A percentile compares a stretch with the other conserved stretches of the same genome.
Evolutionary conservation across 2,329 filamentous ascomycete genomes (phyloP).

Genomic region (Talaromyces atroroseus): DNA sequence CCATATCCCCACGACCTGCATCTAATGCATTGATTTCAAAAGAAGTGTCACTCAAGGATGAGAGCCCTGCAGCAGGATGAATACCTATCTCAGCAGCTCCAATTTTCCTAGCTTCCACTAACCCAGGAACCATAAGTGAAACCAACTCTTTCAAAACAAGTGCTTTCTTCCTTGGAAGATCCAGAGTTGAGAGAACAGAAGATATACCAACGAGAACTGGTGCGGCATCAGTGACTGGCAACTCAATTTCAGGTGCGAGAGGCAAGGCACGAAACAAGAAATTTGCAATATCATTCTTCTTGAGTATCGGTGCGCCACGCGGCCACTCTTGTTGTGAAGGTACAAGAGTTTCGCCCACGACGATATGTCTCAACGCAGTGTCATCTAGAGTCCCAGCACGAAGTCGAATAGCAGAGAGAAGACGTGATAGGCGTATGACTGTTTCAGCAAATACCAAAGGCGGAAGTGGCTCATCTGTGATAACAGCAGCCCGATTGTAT

Average conservation of each 20-base stretch:
- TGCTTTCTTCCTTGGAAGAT: conserved; percentile 81
- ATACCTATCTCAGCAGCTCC: conserved; percentile 95
- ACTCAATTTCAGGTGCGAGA: conserved; percentile 51
- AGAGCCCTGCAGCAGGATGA: conserved; percentile 82
- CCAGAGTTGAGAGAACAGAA: conserved; percentile 73
- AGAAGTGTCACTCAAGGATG: conserved; percentile 58
- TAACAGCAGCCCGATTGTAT: conserved; percentile 50
- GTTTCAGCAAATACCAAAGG: conserved; percentile 53
- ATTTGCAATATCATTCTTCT: conserved; percentile 58
- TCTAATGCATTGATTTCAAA: conserved; percentile 42
- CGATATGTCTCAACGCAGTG: conserved; percentile 54
- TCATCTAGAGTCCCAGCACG: conserved; percentile 48
- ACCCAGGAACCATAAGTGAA: conserved; percentile 71
- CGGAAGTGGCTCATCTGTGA: conserved; percentile 49
- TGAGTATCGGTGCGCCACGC: conserved; percentile 40
- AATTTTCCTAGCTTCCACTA: conserved; percentile 85
- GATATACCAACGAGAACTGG: conserved; percentile 80
- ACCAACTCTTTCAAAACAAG: conserved; percentile 84
- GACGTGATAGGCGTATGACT: conserved; percentile 49
- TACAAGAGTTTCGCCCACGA: conserved; percentile 45
- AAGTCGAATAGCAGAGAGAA: conserved; percentile 48
- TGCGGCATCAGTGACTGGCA: conserved; percentile 70
- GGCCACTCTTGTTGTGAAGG: conserved; percentile 30
- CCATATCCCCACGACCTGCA: conserved; percentile 37
- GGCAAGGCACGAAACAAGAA: conserved; percentile 67